Evolutionary conservation across 75 land plant genomes (phyloP).

Genomic region (Pseudotsuga menziesii): DNA sequence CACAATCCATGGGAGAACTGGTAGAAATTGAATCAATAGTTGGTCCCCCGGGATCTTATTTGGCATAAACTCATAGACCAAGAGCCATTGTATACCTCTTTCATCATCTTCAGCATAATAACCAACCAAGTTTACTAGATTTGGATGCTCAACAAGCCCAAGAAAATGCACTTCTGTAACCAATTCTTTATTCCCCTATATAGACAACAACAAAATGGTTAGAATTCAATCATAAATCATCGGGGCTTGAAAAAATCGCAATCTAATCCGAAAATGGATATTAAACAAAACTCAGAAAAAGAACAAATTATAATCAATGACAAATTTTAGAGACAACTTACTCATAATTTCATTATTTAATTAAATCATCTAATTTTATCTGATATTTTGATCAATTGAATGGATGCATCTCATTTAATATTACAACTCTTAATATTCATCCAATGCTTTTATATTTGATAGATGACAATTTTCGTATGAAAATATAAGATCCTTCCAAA

Average conservation of each 20-base stretch:
- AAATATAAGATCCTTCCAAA: neutral
- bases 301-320: neutral
- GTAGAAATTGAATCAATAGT: conserved; percentile 23
- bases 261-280: neutral
- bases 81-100: conserved; percentile 76
- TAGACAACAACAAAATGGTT: conserved; percentile 9
- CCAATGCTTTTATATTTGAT: neutral
- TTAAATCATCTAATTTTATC: too few relatives aligned
- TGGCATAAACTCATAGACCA: conserved; percentile 73
- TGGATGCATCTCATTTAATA: neutral
- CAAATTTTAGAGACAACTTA: neutral
- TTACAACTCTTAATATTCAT: neutral
- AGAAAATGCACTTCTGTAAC: conserved; percentile 70
- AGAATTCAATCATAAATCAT: neutral
- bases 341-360: neutral
- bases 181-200: conserved; percentile 86
- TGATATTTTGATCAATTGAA: neutral
- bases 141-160: conserved; percentile 70
- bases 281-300: neutral
- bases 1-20: conserved; percentile 55
- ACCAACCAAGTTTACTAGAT: conserved; percentile 71
- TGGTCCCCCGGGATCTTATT: conserved; percentile 66
- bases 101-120: conserved; percentile 87
- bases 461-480: neutral
- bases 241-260: neutral